Evolutionary conservation across 176 grass and related monocot genomes (phyloP).

Genomic region (Avena atlantica): DNA sequence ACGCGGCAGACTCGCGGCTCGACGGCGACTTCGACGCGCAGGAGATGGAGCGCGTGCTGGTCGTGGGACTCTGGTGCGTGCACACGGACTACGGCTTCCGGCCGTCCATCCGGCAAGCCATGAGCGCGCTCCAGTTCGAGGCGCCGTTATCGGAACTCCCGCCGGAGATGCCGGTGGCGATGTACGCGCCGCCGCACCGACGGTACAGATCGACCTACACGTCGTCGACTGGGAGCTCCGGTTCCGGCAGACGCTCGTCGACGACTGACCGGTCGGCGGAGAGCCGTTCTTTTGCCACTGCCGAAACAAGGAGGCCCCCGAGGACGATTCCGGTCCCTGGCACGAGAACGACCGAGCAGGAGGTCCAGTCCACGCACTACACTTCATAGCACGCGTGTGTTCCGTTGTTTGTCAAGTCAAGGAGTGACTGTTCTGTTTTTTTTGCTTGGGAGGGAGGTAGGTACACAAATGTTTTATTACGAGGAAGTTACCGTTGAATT

Average conservation of each 20-base stretch:
- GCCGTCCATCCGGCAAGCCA: slow-evolving; percentile 6
- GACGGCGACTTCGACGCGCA: neutral
- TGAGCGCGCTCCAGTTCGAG: neutral
- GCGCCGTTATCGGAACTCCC: slow-evolving; percentile 6
- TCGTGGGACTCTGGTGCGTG: neutral
- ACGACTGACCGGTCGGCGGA: neutral
- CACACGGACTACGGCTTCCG: slow-evolving; percentile 11
- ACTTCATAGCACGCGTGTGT: neutral
- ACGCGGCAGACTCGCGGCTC: neutral
- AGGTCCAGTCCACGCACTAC: neutral
- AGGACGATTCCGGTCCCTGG: neutral
- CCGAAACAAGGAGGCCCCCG: neutral
- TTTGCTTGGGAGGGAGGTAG: no score
- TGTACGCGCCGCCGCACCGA: neutral
- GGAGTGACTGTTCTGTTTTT: no score
- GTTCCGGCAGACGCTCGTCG: neutral
- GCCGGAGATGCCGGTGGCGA: slow-evolving; percentile 44
- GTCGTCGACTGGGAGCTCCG: neutral
- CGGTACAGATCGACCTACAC: neutral
- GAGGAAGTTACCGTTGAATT: no score
- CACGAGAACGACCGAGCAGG: neutral
- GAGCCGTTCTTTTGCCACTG: neutral
- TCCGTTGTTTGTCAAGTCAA: neutral
- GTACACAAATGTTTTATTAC: no score
- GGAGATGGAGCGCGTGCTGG: neutral